A percentile compares a stretch with the other conserved stretches of the same genome.
These are phyloP conservation scores for Ceratocystis harringtonii DNA, from an alignment of 2,329 filamentous ascomycete genomes.

Conservation along the genomic window DNA sequence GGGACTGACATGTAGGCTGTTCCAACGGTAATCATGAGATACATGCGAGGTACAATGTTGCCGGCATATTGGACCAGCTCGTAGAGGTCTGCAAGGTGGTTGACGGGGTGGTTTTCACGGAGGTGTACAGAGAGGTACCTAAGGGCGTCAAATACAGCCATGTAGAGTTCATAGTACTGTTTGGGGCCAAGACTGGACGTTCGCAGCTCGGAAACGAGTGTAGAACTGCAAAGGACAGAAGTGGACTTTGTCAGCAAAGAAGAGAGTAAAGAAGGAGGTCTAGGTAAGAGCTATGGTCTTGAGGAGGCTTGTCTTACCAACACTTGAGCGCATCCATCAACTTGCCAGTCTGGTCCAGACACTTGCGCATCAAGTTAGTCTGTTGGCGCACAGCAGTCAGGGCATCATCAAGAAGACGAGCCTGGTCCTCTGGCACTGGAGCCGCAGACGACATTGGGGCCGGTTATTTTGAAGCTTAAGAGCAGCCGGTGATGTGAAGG, in stretches of 20 bases:
- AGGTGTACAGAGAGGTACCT: slow-evolving; percentile 93
- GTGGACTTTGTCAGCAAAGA: neutral
- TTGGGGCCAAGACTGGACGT: slow-evolving; percentile 96
- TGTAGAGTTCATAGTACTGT: slow-evolving; percentile 99
- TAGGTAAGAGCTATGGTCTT: neutral
- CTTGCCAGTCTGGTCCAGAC: slow-evolving; percentile 90
- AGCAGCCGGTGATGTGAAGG: neutral
- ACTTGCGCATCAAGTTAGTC: slow-evolving; percentile 93
- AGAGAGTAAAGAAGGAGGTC: neutral
- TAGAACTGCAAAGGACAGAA: slow-evolving; percentile 51
- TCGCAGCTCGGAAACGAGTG: slow-evolving; percentile 91
- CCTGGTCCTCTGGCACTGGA: slow-evolving; percentile 57
- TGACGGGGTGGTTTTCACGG: slow-evolving; percentile 91
- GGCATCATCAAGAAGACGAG: slow-evolving; percentile 92
- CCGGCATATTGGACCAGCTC: slow-evolving; percentile 96
- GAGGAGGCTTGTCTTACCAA: slow-evolving; percentile 51
- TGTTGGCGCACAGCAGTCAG: slow-evolving; percentile 92
- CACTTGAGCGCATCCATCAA: slow-evolving; percentile 99
- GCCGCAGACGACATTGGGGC: slow-evolving; percentile 37
- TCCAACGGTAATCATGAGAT: slow-evolving; percentile 98
- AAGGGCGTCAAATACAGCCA: slow-evolving; percentile 95
- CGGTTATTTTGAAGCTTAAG: neutral
- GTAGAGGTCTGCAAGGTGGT: slow-evolving; percentile 95
- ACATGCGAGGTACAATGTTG: slow-evolving; percentile 90
- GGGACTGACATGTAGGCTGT: slow-evolving; percentile 98